Conservation (phyloP, 106 monocot species). For the Acanthochlamys bracteata region DNA sequence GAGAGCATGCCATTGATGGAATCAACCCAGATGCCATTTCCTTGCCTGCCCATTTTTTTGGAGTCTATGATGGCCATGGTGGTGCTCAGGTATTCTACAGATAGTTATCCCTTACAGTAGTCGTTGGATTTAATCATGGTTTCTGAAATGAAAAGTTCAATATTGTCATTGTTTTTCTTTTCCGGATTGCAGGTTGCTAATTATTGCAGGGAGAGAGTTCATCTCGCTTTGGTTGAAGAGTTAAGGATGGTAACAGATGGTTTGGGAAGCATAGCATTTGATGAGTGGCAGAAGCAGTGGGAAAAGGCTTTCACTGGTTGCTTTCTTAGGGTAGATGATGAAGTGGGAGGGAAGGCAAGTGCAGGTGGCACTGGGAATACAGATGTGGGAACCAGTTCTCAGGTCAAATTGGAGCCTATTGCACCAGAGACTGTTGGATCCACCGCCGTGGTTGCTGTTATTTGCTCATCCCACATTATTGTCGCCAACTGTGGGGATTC, state of each 20-base stretch:
- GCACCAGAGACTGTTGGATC: conserved; percentile 89
- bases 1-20: conserved; percentile 14
- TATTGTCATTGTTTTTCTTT: neutral
- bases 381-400: neutral
- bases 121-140: neutral
- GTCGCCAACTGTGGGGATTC: conserved; percentile 95
- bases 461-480: conserved; percentile 84
- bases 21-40: conserved; percentile 15
- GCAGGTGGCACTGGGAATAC: conserved; percentile 1
- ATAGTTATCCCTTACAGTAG: neutral
- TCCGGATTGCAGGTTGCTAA: conserved; percentile 41
- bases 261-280: conserved; percentile 4
- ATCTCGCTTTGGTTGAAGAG: conserved; percentile 40
- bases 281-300: conserved; percentile 38
- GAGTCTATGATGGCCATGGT: conserved; percentile 74
- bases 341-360: conserved; percentile 29
- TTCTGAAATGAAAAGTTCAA: neutral
- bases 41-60: conserved; percentile 52
- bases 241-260: conserved; percentile 14
- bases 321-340: conserved; percentile 58
- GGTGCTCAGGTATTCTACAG: conserved; percentile 43
- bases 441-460: conserved; percentile 75
- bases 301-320: conserved; percentile 48
- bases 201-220: conserved; percentile 40
- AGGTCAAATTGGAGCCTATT: conserved; percentile 33